A percentile compares a stretch with the other conserved stretches of the same genome.
These are phyloP conservation scores for Aspergillus luchuensis DNA, from an alignment of 2,329 filamentous ascomycete genomes.

Conservation along the genomic window DNA sequence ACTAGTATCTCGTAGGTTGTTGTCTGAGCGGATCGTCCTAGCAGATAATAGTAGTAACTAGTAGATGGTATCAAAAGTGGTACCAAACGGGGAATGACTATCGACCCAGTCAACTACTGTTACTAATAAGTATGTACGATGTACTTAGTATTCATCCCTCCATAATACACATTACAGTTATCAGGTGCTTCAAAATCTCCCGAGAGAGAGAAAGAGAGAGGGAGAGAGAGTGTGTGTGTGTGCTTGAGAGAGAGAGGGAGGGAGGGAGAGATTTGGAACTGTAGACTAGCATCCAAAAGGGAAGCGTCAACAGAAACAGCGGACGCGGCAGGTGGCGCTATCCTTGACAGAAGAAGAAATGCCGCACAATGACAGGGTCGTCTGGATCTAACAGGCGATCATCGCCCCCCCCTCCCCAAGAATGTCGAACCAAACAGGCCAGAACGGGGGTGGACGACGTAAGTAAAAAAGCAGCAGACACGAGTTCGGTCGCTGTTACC, in stretches of 20 bases:
- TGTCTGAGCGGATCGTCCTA: too few species aligned
- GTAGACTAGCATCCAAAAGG: neutral
- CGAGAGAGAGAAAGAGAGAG: neutral
- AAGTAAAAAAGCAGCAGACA: slow-evolving; percentile 14
- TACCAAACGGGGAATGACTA: neutral
- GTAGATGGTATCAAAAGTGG: neutral
- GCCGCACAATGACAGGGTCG: slow-evolving; percentile 21
- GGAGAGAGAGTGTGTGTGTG: neutral
- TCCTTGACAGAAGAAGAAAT: slow-evolving; percentile 19
- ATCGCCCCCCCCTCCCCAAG: slow-evolving; percentile 16
- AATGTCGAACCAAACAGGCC: slow-evolving; percentile 15
- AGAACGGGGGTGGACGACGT: slow-evolving; percentile 14
- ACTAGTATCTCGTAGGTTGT: neutral
- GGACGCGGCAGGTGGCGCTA: slow-evolving; percentile 13
- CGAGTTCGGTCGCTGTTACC: slow-evolving; percentile 12
- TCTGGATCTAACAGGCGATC: slow-evolving; percentile 21
- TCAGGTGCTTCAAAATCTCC: neutral
- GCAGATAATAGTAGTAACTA: too few species aligned
- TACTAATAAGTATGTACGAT: too few species aligned
- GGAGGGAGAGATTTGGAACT: neutral
- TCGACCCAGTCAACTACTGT: neutral
- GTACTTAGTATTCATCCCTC: too few species aligned
- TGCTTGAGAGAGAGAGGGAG: neutral
- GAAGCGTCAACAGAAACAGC: slow-evolving; percentile 6
- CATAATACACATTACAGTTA: too few species aligned